These are phyloP conservation scores for Bretziella fagacearum DNA, from an alignment of 2,329 filamentous ascomycete genomes.

Conservation along the genomic window DNA sequence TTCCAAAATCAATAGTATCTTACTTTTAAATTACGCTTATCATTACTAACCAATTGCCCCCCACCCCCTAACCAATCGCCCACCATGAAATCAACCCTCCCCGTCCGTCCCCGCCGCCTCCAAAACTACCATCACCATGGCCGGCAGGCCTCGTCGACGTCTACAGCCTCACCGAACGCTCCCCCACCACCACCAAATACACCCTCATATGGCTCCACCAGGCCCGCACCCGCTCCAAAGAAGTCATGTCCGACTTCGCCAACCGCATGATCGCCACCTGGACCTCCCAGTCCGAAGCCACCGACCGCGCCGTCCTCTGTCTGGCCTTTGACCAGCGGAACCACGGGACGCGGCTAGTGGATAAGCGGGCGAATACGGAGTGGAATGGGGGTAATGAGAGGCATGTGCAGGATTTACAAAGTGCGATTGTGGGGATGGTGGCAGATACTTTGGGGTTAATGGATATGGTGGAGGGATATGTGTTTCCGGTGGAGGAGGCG, in stretches of 20 bases:
- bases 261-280: slow-evolving; percentile 50
- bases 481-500: slow-evolving; percentile 37
- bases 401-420: slow-evolving; percentile 89
- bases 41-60: not conserved
- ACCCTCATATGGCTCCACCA: slow-evolving; percentile 88
- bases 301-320: slow-evolving; percentile 51
- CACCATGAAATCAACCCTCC: not conserved
- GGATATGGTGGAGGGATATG: slow-evolving; percentile 58
- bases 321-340: slow-evolving; percentile 86
- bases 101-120: slow-evolving; percentile 32
- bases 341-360: slow-evolving; percentile 59
- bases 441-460: slow-evolving; percentile 61
- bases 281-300: slow-evolving; percentile 29
- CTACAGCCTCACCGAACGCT: slow-evolving; percentile 62
- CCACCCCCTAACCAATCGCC: not conserved
- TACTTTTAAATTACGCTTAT: not conserved
- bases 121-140: slow-evolving; percentile 49
- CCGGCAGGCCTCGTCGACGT: slow-evolving; percentile 63
- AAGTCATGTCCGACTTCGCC: slow-evolving; percentile 61
- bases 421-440: slow-evolving; percentile 53
- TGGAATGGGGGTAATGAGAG: slow-evolving; percentile 60
- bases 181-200: slow-evolving; percentile 32
- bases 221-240: slow-evolving; percentile 52
- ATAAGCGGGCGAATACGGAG: slow-evolving; percentile 51
- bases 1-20: too few relatives aligned